Evolutionary conservation across 2,329 filamentous ascomycete genomes (phyloP).

Genomic region (Diplodia seriata): DNA sequence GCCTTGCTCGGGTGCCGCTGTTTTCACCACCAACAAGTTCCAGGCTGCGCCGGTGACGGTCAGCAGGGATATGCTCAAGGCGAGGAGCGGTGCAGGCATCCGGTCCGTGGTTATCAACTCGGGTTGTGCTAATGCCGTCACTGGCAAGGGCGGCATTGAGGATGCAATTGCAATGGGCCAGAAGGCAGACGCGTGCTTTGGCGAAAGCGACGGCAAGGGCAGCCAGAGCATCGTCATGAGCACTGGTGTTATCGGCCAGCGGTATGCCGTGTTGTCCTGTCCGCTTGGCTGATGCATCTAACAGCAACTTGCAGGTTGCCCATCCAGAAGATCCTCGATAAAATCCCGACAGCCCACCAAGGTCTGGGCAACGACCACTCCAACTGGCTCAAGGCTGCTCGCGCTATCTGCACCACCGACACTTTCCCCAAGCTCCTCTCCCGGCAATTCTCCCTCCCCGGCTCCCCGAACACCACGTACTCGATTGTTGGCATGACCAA

Average conservation of each 20-base stretch:
- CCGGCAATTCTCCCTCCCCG: constrained; percentile 81
- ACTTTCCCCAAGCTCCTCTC: constrained; percentile 97
- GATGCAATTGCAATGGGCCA: constrained; percentile 86
- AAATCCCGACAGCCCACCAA: constrained; percentile 77
- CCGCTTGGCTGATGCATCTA: constrained; percentile 8
- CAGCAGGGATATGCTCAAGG: constrained; percentile 73
- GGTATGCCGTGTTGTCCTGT: constrained; percentile 55
- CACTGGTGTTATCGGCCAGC: constrained; percentile 95
- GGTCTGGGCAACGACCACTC: constrained; percentile 77
- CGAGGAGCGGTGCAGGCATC: constrained; percentile 71
- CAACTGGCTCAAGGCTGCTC: constrained; percentile 85
- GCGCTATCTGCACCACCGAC: constrained; percentile 96
- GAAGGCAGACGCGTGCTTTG: constrained; percentile 73
- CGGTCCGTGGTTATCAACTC: constrained; percentile 90
- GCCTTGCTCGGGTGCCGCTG: constrained; percentile 85
- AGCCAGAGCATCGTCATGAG: constrained; percentile 92
- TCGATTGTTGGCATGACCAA: constrained; percentile 94
- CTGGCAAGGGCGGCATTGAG: constrained; percentile 84
- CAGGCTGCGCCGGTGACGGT: constrained; percentile 94
- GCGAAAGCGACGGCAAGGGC: constrained; percentile 53
- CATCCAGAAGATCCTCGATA: constrained; percentile 85
- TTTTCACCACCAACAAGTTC: constrained; percentile 98
- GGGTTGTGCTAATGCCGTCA: constrained; percentile 96
- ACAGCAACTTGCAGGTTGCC: constrained; percentile 66
- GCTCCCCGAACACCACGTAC: constrained; percentile 77